phyloP scores from a whole-genome alignment of 148 eudicot species.

The Amaranthus cruentus region DNA sequence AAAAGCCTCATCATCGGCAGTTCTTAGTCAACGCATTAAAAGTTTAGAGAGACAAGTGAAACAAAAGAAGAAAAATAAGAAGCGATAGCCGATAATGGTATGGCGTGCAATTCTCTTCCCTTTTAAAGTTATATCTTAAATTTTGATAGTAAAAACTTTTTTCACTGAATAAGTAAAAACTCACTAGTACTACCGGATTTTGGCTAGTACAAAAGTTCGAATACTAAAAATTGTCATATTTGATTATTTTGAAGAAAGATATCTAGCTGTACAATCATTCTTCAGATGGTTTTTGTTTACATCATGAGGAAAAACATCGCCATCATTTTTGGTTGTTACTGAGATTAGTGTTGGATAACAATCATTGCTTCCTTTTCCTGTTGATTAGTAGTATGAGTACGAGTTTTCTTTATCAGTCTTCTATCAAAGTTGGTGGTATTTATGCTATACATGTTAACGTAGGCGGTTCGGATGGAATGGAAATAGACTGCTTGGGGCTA shows the following conservation, averaged over 20 bases:
- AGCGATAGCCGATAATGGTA: conserved; percentile 31
- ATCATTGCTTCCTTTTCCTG: background rate
- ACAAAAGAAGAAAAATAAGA: conserved; percentile 67
- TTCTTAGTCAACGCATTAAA: conserved; percentile 55
- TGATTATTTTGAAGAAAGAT: background rate
- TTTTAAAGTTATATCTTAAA: background rate
- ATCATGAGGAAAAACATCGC: background rate
- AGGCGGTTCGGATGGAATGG: too few relatives aligned
- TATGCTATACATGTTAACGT: too few relatives aligned
- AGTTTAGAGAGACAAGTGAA: conserved; percentile 72
- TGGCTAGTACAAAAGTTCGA: background rate
- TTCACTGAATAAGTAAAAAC: conserved; percentile 2
- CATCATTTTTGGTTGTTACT: background rate
- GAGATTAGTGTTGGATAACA: background rate
- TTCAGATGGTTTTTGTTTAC: background rate
- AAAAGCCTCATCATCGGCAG: conserved; percentile 36
- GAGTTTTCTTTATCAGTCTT: too few relatives aligned
- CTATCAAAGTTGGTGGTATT: too few relatives aligned
- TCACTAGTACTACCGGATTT: background rate
- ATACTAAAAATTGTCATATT: background rate
- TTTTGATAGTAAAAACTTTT: conserved; percentile 4
- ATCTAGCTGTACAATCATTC: background rate
- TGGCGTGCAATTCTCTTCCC: too few relatives aligned
- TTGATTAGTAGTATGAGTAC: background rate
- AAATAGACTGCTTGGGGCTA: too few relatives aligned